Evolutionary conservation across 73 alveolate species (phyloP), one percentile per base, ranked within the genome.

Genomic region (Paramecium octaurelia): DNA sequence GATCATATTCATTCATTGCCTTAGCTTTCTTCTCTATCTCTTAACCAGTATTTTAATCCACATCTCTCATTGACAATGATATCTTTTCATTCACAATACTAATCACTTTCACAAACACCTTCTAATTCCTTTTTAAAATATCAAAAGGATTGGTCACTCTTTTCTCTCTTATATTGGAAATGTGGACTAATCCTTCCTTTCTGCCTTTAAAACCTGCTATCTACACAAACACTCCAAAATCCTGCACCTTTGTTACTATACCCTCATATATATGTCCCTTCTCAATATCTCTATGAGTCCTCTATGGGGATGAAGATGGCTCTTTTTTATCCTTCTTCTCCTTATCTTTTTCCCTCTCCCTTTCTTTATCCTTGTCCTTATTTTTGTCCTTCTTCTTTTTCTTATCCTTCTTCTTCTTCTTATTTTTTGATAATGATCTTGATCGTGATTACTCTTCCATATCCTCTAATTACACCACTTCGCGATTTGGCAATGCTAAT

Each of bases 181-280:
- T 97, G 57, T 96, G 99, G 3, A 96, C 97, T 68, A 98, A 95
- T 0, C 99, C 99, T 93, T 97, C 98, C 85, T 95, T 97, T 77
- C 96, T 93, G 83, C 96, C 92, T 76, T 91, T 71, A 58, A 70
- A 92, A 68, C 97, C 97, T 87, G 95, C 93, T 36, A 96, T 89
- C 24, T 94, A 88, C 1, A 98, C 98, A 93, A 98, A 98, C 38
- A 97, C 97, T 38, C 99, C 99, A 85, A 94, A 97, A 21, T 96
- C 98, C 20, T 92, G 88, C 8, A 97, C 98, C 76, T 94, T 97
- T 27, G 96, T 93, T 24, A 97, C 96, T 2, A 86, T 60, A 2
- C 99, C 99, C 58, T 96, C 96, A 88, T 95, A 97, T 14, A 96
- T 96, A 36, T 93, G 86, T 14, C 97, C 98, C 54, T 88, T 93